A percentile compares a stretch with the other conserved stretches of the same genome.
These are phyloP conservation scores for Schizonepeta tenuifolia DNA, from an alignment of 257 asterid species.

Conservation along the genomic window DNA sequence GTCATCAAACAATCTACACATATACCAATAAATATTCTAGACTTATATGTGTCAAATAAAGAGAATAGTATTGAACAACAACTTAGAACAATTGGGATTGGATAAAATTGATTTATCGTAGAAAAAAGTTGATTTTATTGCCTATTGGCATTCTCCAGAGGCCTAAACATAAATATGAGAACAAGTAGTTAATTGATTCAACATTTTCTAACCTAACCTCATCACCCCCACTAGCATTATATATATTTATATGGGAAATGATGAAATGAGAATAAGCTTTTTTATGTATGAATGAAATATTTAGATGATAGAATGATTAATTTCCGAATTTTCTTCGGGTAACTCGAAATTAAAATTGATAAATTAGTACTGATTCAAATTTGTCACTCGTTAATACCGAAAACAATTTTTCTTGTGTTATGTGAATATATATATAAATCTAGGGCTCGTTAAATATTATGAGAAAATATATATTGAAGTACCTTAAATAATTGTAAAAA, in stretches of 20 bases:
- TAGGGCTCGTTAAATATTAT: background rate
- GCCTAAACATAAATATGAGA: conserved; percentile 27
- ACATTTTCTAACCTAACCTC: conserved; percentile 2
- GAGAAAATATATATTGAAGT: background rate
- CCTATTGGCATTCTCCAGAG: conserved; percentile 48
- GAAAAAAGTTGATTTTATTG: conserved; percentile 27
- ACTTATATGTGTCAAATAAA: conserved; percentile 27
- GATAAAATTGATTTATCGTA: conserved; percentile 29
- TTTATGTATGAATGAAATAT: no score
- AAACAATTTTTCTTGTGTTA: background rate
- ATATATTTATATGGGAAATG: background rate
- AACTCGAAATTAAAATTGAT: background rate
- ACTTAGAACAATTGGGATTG: conserved; percentile 40
- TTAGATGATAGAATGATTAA: background rate
- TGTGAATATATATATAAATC: background rate
- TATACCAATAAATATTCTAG: conserved; percentile 7
- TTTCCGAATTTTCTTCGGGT: background rate
- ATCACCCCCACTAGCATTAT: background rate
- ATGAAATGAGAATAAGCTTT: no score
- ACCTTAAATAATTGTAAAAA: background rate
- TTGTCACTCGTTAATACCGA: background rate
- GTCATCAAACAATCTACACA: conserved; percentile 44
- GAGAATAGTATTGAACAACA: conserved; percentile 30
- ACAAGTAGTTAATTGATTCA: conserved; percentile 16
- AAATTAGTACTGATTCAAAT: background rate